These are phyloP conservation scores for California macrophylla DNA, from an alignment of 441 rosid genomes.

Conservation along the genomic window DNA sequence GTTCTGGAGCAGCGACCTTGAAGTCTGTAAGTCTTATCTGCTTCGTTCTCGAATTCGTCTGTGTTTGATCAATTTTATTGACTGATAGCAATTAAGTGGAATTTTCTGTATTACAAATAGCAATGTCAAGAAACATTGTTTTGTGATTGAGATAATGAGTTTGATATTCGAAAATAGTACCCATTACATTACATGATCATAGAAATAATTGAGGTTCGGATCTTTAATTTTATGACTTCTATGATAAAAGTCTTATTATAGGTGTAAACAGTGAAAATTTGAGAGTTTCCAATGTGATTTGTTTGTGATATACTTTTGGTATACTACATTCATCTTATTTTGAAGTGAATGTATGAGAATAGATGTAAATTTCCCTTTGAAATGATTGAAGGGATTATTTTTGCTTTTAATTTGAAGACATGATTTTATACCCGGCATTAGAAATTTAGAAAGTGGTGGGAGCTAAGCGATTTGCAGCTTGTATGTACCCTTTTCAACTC, in stretches of 20 bases:
- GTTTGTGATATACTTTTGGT: neutral
- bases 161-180: neutral
- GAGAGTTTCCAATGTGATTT: neutral
- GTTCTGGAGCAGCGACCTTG: conserved; percentile 95
- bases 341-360: neutral
- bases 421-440: neutral
- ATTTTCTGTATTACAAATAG: neutral
- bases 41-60: neutral
- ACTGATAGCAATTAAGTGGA: neutral
- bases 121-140: neutral
- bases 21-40: conserved; percentile 72
- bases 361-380: neutral
- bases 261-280: neutral
- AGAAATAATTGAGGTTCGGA: neutral
- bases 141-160: neutral
- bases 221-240: no score
- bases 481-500: neutral
- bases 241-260: neutral
- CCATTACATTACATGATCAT: neutral
- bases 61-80: neutral
- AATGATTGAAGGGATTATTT: neutral
- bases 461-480: neutral
- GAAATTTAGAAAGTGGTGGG: neutral
- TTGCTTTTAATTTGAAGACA: neutral
- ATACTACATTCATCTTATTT: neutral